Base-by-base conservation (phyloP, 2,329 filamentous ascomycete species). In the Xylaria sp. region DNA sequence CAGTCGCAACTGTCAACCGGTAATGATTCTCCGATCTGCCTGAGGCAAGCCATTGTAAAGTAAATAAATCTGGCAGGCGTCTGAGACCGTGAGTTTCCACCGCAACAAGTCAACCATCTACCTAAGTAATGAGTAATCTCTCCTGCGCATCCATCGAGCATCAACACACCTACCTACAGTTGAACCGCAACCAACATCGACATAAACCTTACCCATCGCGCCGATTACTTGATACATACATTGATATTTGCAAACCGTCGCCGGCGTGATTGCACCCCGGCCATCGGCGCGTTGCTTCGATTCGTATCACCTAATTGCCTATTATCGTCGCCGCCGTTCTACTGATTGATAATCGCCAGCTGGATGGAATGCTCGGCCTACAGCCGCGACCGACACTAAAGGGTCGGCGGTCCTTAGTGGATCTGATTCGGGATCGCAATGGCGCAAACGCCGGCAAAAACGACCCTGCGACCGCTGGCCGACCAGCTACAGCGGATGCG, bases 371-470 rank as follows among this genome's bases (percentile, higher is more conserved):
- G 80, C 76, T 79, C 63, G 71, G 71, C 48, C 73, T 80, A 68
- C 79, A 79, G 70, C 72, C 81, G 55, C 80, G 80, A 73, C 74
- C 82, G 60, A 75, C 74, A 62, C 73, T 83, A 65, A 78, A 75
- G 78, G 77, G 79, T 68, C 76, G 80, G 73, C 79, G 78, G 67
- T 82, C 80, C 63, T 72, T 83, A 66, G 76, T 83, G 71, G 80
- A 83, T 62, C 75, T 83, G 61, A 72, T 79, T 60, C 73, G 66
- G 63, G 68, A 67, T 63, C 66, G 66, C 63, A 64, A 52, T 60
- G 58, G 66, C 63, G 67, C 63, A 64, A 63, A 48, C 35, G 59
- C 52, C 60, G 64, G 64, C 39, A 57, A 59, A 57, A 58, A 57
- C 61, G 59, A 59, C 58, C 63, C 61, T 58, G 57, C 19, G 18